Percentiles rank a stretch among this genome's conserved stretches.
These are phyloP conservation scores for Paramecium pentaurelia DNA, from an alignment of 73 alveolate genomes.

Conservation along the genomic window DNA sequence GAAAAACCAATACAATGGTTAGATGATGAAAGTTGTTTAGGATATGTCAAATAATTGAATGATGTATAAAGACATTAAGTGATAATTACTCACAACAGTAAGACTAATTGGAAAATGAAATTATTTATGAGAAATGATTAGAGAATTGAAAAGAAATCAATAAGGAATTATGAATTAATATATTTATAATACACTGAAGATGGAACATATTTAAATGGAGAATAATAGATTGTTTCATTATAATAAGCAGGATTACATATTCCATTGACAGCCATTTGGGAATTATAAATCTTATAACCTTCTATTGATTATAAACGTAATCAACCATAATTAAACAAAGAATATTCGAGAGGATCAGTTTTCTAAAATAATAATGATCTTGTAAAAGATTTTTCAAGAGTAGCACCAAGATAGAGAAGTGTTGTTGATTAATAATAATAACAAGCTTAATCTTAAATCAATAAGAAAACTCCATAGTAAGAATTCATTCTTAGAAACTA, in stretches of 20 bases:
- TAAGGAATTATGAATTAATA: neutral
- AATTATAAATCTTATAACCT: neutral
- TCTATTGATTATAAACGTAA: neutral
- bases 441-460: neutral
- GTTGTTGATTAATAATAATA: neutral
- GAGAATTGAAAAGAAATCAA: neutral
- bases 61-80: neutral
- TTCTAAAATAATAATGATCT: neutral
- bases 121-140: neutral
- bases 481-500: slow-evolving; percentile 2
- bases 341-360: neutral
- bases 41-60: neutral
- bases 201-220: neutral
- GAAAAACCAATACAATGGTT: neutral
- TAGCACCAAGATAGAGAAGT: neutral
- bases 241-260: neutral
- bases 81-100: neutral
- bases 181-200: slow-evolving; percentile 21
- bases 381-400: neutral
- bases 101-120: slow-evolving; percentile 13
- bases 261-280: slow-evolving; percentile 20
- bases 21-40: neutral
- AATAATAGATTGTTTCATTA: neutral
- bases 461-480: too few species aligned
- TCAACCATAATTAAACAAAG: neutral